Evolutionary conservation across 2,329 filamentous ascomycete genomes (phyloP).

Genomic region (Diaporthe vexans): DNA sequence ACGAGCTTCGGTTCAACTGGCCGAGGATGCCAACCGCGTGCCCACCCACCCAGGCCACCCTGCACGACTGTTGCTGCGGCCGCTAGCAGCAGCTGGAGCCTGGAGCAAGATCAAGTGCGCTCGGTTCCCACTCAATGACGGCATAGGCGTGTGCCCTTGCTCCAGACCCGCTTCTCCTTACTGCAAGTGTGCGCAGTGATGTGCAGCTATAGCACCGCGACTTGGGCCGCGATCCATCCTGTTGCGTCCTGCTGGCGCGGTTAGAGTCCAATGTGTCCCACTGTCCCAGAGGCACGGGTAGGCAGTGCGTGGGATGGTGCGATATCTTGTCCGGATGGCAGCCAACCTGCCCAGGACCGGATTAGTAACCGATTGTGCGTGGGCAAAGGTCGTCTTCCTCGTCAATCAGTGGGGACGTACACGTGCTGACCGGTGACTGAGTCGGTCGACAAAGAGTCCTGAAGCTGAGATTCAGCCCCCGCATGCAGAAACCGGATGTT

Average conservation of each 20-base stretch:
- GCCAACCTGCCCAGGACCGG: neutral
- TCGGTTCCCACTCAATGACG: conserved; percentile 34
- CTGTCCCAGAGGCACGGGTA: neutral
- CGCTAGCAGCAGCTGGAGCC: conserved; percentile 32
- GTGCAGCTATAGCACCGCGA: conserved; percentile 25
- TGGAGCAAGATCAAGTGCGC: conserved; percentile 31
- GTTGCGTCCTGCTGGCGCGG: conserved; percentile 14
- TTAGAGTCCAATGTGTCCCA: neutral
- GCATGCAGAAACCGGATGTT: conserved; percentile 30
- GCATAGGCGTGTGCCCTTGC: conserved; percentile 23
- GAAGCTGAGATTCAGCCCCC: conserved; percentile 26
- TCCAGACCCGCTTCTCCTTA: conserved; percentile 33
- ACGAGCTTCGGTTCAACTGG: conserved; percentile 37
- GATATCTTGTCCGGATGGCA: conserved; percentile 21
- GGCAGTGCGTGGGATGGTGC: conserved; percentile 9
- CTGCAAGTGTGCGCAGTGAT: conserved; percentile 34
- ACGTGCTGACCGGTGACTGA: conserved; percentile 35
- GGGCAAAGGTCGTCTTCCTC: conserved; percentile 25
- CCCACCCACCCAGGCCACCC: neutral
- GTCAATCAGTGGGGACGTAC: conserved; percentile 37
- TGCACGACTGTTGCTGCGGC: conserved; percentile 31
- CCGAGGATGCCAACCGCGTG: conserved; percentile 38
- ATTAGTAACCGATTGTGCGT: conserved; percentile 8
- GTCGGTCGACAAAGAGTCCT: neutral
- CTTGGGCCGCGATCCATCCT: conserved; percentile 18